Evolutionary conservation across 2,329 filamentous ascomycete genomes (phyloP), one percentile per base, ranked within the genome.

Genomic region (Fusarium poae): DNA sequence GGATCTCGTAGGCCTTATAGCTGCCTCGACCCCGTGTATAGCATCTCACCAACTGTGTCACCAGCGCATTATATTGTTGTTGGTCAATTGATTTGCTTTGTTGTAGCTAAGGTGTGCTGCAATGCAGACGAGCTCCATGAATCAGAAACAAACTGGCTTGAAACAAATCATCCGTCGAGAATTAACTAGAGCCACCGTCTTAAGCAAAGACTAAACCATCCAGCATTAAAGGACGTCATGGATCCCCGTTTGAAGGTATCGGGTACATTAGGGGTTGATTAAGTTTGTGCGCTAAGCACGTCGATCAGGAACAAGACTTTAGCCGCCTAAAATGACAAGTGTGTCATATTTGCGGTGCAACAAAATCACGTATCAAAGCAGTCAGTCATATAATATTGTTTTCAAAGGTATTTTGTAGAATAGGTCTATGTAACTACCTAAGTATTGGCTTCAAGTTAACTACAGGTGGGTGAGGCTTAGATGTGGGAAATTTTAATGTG

Each of bases 241-340:
- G 57, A 60, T 44, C 67, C 53, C 46, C 63, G 50, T 32, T 50
- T 37, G 34, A 42, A 67, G 46, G 25, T 52, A 29, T 62, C 18
- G 40, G 43, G n/a, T 64, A 58, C 25, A 61, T 65, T 59, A 29
- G 23, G 54, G 35, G 37, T 57, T 60, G 50, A 64, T 44, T 58
- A 43, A 40, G 46, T 65, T 65, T 68, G 65, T 62, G 67, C 67
- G 67, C 68, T 57, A 71, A 60, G 43, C 18, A 46, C 39, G 68
- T 53, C 68, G 64, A 70, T 70, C 67, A 70, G 64, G 67, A 62
- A 70, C 68, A 59, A 44, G 66, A 54, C 44, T 39, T 27, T 37
- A 20, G 8, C n/a, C 18, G 27, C 16, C 18, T 6, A 10, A 50
- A 12, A 27, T 27, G 32, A 27, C 18, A 39, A 45, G 18, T 25